A percentile compares a stretch with the other conserved stretches of the same genome.
Evolutionary conservation across 2,329 filamentous ascomycete species (phyloP).

Genomic region (Trichoderma brevicompactum): DNA sequence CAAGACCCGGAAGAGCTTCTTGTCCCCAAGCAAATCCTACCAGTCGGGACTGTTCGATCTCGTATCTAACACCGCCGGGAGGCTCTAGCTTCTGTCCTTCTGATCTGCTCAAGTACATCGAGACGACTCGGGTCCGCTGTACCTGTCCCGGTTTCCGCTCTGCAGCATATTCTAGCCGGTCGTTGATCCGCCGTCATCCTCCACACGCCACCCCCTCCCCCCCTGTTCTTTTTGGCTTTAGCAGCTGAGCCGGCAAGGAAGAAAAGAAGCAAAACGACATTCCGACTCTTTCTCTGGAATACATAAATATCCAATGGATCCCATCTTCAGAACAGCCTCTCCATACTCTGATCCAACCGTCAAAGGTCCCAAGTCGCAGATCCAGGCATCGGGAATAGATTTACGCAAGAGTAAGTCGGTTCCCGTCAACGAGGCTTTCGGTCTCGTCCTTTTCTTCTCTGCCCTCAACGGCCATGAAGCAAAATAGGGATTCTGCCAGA

Average conservation of each 20-base stretch:
- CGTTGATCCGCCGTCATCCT: background rate
- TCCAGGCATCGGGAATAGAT: slow-evolving; percentile 45
- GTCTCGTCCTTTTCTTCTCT: background rate
- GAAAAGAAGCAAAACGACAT: slow-evolving; percentile 2
- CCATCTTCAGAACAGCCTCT: slow-evolving; percentile 46
- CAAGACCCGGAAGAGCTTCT: background rate
- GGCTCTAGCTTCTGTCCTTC: slow-evolving; percentile 18
- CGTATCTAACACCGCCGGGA: slow-evolving; percentile 9
- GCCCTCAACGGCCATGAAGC: slow-evolving; percentile 3
- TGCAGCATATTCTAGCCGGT: background rate
- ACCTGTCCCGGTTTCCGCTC: slow-evolving; percentile 25
- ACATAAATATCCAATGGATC: slow-evolving; percentile 47
- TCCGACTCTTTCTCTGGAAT: slow-evolving; percentile 38
- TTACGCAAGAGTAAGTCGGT: slow-evolving; percentile 49
- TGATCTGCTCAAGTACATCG: slow-evolving; percentile 25
- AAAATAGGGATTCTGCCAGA: slow-evolving; percentile 11
- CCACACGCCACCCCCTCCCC: slow-evolving; percentile 21
- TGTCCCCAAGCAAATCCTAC: background rate
- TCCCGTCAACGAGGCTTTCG: background rate
- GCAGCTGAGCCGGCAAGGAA: slow-evolving; percentile 20
- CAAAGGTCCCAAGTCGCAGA: slow-evolving; percentile 47
- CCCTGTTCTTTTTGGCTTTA: slow-evolving; percentile 20
- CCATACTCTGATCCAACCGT: slow-evolving; percentile 46
- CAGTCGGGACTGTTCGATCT: slow-evolving; percentile 27
- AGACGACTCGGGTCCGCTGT: slow-evolving; percentile 21